Evolutionary conservation across 805 yeast genomes (phyloP).

Genomic region (Danielia reshetovae): DNA sequence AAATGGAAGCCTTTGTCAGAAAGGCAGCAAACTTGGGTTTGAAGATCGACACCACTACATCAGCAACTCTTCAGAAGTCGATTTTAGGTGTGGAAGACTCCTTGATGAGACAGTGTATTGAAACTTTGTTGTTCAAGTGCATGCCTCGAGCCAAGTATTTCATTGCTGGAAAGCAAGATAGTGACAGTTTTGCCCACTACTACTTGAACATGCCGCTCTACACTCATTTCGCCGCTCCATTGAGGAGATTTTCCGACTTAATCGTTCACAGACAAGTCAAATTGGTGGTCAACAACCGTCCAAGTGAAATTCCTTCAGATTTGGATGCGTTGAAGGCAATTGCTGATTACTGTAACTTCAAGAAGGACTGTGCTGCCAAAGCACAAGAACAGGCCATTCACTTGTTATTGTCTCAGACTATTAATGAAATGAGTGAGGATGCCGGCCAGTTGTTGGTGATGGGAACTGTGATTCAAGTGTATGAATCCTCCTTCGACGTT

Average conservation of each 20-base stretch:
- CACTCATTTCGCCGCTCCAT: slow-evolving; percentile 91
- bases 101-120: slow-evolving; percentile 65
- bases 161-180: slow-evolving; percentile 82
- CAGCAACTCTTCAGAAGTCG: slow-evolving; percentile 69
- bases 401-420: slow-evolving; percentile 74
- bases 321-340: slow-evolving; percentile 71
- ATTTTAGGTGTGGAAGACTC: slow-evolving; percentile 61
- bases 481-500: slow-evolving; percentile 94
- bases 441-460: slow-evolving; percentile 81
- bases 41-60: slow-evolving; percentile 66
- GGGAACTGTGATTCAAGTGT: slow-evolving; percentile 88
- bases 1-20: slow-evolving; percentile 73
- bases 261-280: slow-evolving; percentile 91
- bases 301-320: slow-evolving; percentile 38
- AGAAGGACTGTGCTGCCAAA: slow-evolving; percentile 86
- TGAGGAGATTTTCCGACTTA: slow-evolving; percentile 87
- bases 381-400: slow-evolving; percentile 97
- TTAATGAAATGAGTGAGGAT: slow-evolving; percentile 63
- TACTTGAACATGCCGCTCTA: slow-evolving; percentile 78
- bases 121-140: slow-evolving; percentile 74
- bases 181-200: slow-evolving; percentile 75
- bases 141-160: slow-evolving; percentile 83
- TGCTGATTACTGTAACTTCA: slow-evolving; percentile 91
- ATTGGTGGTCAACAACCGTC: slow-evolving; percentile 45
- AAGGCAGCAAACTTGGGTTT: slow-evolving; percentile 65